These are phyloP conservation scores for Populus alba DNA, from an alignment of 345 rosid species.

Conservation along the genomic window DNA sequence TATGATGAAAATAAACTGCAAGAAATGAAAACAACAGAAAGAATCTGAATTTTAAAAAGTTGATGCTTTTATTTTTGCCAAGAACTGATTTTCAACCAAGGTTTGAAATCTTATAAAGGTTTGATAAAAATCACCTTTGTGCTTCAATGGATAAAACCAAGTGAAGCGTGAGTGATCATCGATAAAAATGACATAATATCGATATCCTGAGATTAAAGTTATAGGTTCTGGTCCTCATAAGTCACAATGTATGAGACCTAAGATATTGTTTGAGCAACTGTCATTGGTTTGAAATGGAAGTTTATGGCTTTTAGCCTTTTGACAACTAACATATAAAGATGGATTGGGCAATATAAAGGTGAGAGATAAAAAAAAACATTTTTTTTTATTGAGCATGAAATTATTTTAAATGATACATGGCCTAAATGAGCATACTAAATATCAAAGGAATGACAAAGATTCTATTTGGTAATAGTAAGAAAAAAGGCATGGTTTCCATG, in stretches of 20 bases:
- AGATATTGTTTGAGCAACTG: not conserved
- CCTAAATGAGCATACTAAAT: not conserved
- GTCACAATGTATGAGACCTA: not conserved
- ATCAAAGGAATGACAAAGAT: not conserved
- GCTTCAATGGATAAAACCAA: constrained; percentile 8
- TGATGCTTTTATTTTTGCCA: too few relatives aligned
- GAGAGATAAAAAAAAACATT: not conserved
- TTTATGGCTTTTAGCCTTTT: constrained; percentile 5
- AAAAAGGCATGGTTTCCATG: constrained; percentile 24
- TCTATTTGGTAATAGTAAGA: not conserved
- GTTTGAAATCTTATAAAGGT: not conserved
- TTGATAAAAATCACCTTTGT: not conserved
- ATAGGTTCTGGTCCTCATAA: not conserved
- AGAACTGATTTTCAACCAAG: not conserved
- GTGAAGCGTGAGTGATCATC: not conserved
- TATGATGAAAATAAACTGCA: too few relatives aligned
- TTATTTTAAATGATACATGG: not conserved
- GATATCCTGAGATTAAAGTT: not conserved
- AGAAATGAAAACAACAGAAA: too few relatives aligned
- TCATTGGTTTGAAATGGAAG: not conserved
- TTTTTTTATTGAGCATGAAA: not conserved
- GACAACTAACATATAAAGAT: not conserved
- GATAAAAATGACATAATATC: not conserved
- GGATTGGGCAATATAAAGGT: too few relatives aligned
- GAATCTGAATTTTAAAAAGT: too few relatives aligned